phyloP scores from a whole-genome alignment of 1,284 basidiomycete genomes.

The Naganishia sp. region DNA sequence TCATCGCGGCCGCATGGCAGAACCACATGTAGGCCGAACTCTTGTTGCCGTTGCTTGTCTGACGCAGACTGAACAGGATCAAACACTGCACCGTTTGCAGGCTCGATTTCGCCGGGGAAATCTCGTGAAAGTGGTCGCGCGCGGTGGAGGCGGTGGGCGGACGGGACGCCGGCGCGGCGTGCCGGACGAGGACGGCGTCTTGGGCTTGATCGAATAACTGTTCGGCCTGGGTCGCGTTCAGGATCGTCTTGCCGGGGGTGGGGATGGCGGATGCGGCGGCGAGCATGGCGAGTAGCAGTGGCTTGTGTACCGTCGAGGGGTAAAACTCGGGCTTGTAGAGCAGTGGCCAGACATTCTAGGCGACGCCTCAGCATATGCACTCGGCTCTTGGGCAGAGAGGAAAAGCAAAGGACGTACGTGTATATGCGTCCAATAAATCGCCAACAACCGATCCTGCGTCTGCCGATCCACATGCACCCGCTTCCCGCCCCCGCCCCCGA shows the following conservation, averaged over 20 bases:
- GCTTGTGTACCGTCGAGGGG: slow-evolving; percentile 40
- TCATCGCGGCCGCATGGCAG: slow-evolving; percentile 53
- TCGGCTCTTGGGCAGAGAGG: background rate
- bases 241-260: slow-evolving; percentile 60
- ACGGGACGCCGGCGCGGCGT: background rate
- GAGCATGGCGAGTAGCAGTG: slow-evolving; percentile 47
- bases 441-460: slow-evolving; percentile 42
- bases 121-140: slow-evolving; percentile 9
- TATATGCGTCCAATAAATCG: slow-evolving; percentile 47
- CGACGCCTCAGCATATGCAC: background rate
- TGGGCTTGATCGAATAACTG: slow-evolving; percentile 40
- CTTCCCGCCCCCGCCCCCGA: no score
- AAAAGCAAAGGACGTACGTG: slow-evolving; percentile 37
- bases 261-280: slow-evolving; percentile 47
- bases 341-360: slow-evolving; percentile 51
- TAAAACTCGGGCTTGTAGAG: slow-evolving; percentile 51
- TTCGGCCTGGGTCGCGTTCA: slow-evolving; percentile 58
- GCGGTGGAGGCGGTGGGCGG: background rate
- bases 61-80: slow-evolving; percentile 53
- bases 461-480: slow-evolving; percentile 8
- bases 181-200: slow-evolving; percentile 29
- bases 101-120: slow-evolving; percentile 35
- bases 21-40: slow-evolving; percentile 52
- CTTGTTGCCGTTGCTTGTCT: slow-evolving; percentile 55
- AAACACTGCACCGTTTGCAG: slow-evolving; percentile 51